Conservation (phyloP, 441 rosid species). For the Biscutella laevigata region DNA sequence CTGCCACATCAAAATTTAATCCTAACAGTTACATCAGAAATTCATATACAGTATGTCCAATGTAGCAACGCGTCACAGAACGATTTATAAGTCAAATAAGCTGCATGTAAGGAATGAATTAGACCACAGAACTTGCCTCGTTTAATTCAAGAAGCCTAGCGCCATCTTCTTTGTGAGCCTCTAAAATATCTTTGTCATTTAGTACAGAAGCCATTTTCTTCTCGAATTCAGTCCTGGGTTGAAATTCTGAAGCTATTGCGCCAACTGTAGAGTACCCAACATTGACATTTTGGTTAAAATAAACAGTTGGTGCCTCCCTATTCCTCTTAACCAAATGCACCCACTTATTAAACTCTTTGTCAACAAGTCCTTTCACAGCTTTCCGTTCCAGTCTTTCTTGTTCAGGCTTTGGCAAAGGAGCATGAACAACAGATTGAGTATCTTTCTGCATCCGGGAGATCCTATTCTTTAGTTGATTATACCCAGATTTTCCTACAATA, state of each 20-base stretch:
- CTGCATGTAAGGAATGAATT: slow-evolving; percentile 2
- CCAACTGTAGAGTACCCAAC: slow-evolving; percentile 81
- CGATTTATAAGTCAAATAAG: not conserved
- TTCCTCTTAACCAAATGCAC: slow-evolving; percentile 69
- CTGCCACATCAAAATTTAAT: slow-evolving; percentile 31
- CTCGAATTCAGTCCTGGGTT: slow-evolving; percentile 92
- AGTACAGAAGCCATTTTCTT: slow-evolving; percentile 75
- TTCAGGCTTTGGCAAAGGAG: slow-evolving; percentile 65
- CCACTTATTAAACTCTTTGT: slow-evolving; percentile 66
- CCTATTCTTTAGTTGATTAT: slow-evolving; percentile 46
- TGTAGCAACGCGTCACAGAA: not conserved
- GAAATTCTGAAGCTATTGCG: slow-evolving; percentile 84
- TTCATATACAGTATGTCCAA: not conserved
- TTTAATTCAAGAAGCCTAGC: slow-evolving; percentile 77
- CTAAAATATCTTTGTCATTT: slow-evolving; percentile 43
- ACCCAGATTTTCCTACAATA: slow-evolving; percentile 55
- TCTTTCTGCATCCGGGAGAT: slow-evolving; percentile 40
- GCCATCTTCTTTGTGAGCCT: slow-evolving; percentile 80
- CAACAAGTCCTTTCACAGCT: slow-evolving; percentile 47
- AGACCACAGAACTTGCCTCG: slow-evolving; percentile 40
- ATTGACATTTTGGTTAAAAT: slow-evolving; percentile 61
- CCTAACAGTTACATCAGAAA: slow-evolving; percentile 8
- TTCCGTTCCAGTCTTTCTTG: slow-evolving; percentile 69
- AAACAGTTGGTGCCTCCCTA: slow-evolving; percentile 74
- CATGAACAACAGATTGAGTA: slow-evolving; percentile 45